Conservation (phyloP, 495 filamentous ascomycete species). For the Penicillium macrosclerotiorum region DNA sequence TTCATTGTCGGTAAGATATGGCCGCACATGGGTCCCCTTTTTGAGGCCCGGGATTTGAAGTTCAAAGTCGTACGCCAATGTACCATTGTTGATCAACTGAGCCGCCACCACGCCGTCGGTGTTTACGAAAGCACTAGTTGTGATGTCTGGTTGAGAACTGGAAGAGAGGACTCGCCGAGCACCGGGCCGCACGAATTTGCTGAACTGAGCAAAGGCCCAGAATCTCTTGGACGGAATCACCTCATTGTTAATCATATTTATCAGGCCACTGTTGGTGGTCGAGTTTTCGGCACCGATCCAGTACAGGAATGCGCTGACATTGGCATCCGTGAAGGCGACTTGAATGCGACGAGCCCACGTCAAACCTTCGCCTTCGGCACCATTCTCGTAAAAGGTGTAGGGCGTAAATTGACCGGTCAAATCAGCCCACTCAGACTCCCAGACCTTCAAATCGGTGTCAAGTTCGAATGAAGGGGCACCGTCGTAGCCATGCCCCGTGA, state of each 20-base stretch:
- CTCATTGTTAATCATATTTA: constrained; percentile 6
- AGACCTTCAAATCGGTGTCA: constrained; percentile 29
- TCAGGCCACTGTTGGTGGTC: neutral
- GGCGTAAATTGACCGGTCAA: constrained; percentile 45
- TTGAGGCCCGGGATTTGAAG: constrained; percentile 1
- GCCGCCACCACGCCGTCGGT: neutral
- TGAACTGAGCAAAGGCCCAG: constrained; percentile 4
- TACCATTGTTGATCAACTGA: neutral
- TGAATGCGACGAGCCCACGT: constrained; percentile 55
- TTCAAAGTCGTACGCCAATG: neutral
- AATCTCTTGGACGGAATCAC: constrained; percentile 1
- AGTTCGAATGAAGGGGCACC: neutral
- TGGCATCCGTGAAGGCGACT: constrained; percentile 32
- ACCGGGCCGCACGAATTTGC: constrained; percentile 1
- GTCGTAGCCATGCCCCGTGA: neutral
- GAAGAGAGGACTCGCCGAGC: neutral
- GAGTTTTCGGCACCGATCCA: constrained; percentile 42
- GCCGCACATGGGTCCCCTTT: neutral
- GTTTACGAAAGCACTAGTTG: neutral
- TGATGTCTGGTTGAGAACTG: neutral
- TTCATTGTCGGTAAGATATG: constrained; percentile 19
- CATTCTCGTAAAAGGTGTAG: constrained; percentile 32
- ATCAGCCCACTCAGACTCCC: constrained; percentile 53
- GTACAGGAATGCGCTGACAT: constrained; percentile 49
- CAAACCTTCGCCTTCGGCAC: constrained; percentile 49